Base-by-base conservation (phyloP, 805 yeast genomes). In the Starmera caribaea region DNA sequence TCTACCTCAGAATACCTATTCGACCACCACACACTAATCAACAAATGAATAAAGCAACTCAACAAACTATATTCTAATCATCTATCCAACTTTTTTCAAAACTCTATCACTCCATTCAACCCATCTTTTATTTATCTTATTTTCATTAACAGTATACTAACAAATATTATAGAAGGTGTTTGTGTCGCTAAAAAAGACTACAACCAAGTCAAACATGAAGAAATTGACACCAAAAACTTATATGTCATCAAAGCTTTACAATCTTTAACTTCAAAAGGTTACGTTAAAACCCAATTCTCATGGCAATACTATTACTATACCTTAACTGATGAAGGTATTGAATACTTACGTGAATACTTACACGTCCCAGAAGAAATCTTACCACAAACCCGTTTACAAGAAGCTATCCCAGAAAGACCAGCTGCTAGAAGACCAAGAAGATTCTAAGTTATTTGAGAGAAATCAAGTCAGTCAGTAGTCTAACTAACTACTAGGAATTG, bases 291-390 rank as follows among this genome's bases (percentile, higher is more conserved):
- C 62, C 97, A 88, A 76, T 92, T 90, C 83, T 90, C 97, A 65
- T 92, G 99, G 99, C 97, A 89, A 81, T 87, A 87, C 81, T 92
- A 92, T 79, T 92, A 92, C 95, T 92, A 92, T 94, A 87, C 98
- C 79, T 84, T 92, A 69, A 92, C 97, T 68, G 97, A 92, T 68
- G 96, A 86, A 74, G 99, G 99, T 82, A 90, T 92, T 55, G 96
- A 88, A 68, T 92, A 76, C 84, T 83, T 92, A 67, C 85, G 97
- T 77, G 88, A 86, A 69, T 92, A 88, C 86, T 83, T 92, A 72
- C 88, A 89, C 82, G 80, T 92, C 63, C 98, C 98, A 75, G 95
- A 85, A 73, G 95, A 88, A 74, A 83, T 92, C 70, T 90, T 88
- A 71, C 99, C 99, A 68, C 81, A 84, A 71, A 92, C 99, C 68